A percentile compares a stretch with the other conserved stretches of the same genome.
Conservation (phyloP, 331 rosid species). For the Cydonia oblonga region DNA sequence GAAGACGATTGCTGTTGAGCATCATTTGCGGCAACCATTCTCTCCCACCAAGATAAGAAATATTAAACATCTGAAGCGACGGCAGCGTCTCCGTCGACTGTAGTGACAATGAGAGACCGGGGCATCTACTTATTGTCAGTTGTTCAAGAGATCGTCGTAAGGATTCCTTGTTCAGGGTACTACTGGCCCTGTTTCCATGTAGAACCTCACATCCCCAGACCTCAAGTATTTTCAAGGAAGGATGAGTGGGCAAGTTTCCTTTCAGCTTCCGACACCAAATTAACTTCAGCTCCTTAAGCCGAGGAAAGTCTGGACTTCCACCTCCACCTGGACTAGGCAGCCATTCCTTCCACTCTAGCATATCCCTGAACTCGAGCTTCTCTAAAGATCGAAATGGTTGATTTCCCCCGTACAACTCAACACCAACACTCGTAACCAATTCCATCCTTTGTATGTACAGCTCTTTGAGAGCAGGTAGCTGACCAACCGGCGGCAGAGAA, state of each 20-base stretch:
- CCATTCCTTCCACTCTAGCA: constrained; percentile 4
- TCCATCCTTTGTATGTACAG: not conserved
- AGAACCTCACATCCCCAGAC: not conserved
- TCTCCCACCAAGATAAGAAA: no score
- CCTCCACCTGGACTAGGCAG: not conserved
- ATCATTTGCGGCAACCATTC: not conserved
- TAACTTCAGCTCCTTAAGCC: not conserved
- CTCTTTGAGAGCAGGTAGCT: not conserved
- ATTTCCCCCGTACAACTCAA: not conserved
- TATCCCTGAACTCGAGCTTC: not conserved
- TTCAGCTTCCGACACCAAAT: not conserved
- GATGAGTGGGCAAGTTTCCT: not conserved
- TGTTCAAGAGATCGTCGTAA: not conserved
- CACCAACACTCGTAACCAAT: not conserved
- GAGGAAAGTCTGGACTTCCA: not conserved
- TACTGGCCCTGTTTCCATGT: not conserved
- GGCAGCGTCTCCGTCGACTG: not conserved
- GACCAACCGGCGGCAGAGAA: not conserved
- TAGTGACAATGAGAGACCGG: not conserved
- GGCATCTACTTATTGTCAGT: not conserved
- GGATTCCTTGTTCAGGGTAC: not conserved
- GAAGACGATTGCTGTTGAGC: not conserved
- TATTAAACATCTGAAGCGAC: not conserved
- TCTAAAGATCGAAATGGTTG: not conserved
- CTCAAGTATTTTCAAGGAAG: not conserved